Evolutionary conservation across 805 yeast species (phyloP), one percentile per base, ranked within the genome.

Genomic region (Pichia eremophila): DNA sequence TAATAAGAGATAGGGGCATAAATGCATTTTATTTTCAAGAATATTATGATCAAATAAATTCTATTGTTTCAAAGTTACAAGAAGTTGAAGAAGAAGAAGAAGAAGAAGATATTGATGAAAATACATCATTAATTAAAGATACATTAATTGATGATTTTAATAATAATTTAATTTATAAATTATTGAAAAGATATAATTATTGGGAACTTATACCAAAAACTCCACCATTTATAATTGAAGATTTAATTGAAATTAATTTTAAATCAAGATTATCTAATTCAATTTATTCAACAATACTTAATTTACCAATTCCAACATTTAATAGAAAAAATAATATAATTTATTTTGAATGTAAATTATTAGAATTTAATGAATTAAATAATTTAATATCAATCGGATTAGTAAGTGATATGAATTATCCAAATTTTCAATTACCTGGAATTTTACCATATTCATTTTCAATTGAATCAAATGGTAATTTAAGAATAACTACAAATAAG

Each of bases 351-450:
- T 73, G 72, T 10, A 78, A 78, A 54, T 55, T 78, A 1, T 73
- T 67, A 54, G 72, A 68, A 18, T 64, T 68, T 40, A 50, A 61
- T 43, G 57, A 60, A 54, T 65, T 69, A 3, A 75, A 74, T 47
- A 72, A 81, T 1, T 74, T 74, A 35, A 72, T 84, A 48, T 72
- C 83, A 31, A 70, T 85, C 42, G 93, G 95, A 0, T 66, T 85
- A 28, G 75, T 78, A 10, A 79, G 91, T 0, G 77, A 74, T 53
- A 91, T 93, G 2, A 41, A 47, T 10, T 83, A 83, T 56, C 93
- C 95, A 2, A 71, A 75, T 49, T 85, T 83, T 62, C 70, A 86
- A 54, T 68, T 82, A 14, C 95, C 95, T 0, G 95, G 95, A 1
- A 75, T 79, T 61, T 73, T 78, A 50, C 75, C 75, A 43, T 83